phyloP scores from a whole-genome alignment of 1,284 basidiomycete genomes.

The Sporisorium sorghi region DNA sequence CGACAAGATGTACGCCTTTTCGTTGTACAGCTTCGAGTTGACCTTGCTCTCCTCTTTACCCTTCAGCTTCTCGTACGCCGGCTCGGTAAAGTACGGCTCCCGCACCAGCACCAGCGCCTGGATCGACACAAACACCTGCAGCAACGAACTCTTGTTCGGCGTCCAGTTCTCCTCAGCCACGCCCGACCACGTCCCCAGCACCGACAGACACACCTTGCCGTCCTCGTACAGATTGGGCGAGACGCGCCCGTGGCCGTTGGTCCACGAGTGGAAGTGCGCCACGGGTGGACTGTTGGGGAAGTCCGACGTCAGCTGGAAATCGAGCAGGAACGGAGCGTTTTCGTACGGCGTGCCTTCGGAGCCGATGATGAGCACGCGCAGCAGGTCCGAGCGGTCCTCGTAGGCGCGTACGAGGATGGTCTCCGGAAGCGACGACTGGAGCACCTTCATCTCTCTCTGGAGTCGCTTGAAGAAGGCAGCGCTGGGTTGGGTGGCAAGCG shows the following conservation, averaged over 20 bases:
- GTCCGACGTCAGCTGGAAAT: slow-evolving; percentile 81
- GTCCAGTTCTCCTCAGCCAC: slow-evolving; percentile 71
- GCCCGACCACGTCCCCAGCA: slow-evolving; percentile 90
- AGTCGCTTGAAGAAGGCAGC: slow-evolving; percentile 81
- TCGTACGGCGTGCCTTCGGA: slow-evolving; percentile 87
- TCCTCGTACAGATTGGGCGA: slow-evolving; percentile 89
- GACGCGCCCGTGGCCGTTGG: slow-evolving; percentile 85
- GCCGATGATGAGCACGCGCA: slow-evolving; percentile 89
- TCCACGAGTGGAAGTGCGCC: slow-evolving; percentile 92
- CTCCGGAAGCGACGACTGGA: slow-evolving; percentile 76
- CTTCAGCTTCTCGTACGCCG: slow-evolving; percentile 48
- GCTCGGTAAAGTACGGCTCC: slow-evolving; percentile 76
- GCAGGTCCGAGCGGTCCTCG: slow-evolving; percentile 82
- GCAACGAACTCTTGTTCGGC: slow-evolving; percentile 78
- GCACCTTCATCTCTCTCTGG: slow-evolving; percentile 83
- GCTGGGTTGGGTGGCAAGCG: slow-evolving; percentile 65
- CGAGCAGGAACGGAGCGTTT: slow-evolving; percentile 92
- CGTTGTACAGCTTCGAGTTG: slow-evolving; percentile 80
- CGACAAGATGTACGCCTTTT: slow-evolving; percentile 91
- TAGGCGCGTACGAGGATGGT: slow-evolving; percentile 72
- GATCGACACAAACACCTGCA: slow-evolving; percentile 92
- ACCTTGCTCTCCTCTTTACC: slow-evolving; percentile 86
- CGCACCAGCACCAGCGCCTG: slow-evolving; percentile 91
- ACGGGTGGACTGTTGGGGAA: slow-evolving; percentile 87
- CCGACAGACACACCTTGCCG: slow-evolving; percentile 91